These are phyloP conservation scores for Suhomyces tanzawaensis DNA, from an alignment of 805 yeast species.

Conservation along the genomic window DNA sequence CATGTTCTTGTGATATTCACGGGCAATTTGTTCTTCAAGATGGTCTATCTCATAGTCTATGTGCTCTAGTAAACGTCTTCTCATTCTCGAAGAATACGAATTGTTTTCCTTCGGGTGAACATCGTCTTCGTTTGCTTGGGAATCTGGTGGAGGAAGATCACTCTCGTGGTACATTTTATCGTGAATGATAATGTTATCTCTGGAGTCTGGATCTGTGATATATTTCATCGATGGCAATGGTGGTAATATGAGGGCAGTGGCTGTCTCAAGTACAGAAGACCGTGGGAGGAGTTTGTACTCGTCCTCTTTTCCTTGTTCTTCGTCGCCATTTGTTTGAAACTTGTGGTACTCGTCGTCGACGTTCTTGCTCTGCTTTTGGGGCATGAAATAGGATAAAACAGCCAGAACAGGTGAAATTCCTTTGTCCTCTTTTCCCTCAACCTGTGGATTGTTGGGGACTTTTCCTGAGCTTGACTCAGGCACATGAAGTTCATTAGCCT, in stretches of 20 bases:
- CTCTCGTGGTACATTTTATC: conserved; percentile 69
- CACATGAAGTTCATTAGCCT: conserved; percentile 3
- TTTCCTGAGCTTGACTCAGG: conserved; percentile 1
- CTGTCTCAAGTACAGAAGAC: conserved; percentile 76
- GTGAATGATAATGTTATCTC: conserved; percentile 73
- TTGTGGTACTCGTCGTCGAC: conserved; percentile 13
- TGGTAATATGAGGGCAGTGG: conserved; percentile 72
- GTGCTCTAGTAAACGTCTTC: conserved; percentile 21
- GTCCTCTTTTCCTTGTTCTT: conserved; percentile 11
- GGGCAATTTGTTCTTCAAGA: conserved; percentile 77
- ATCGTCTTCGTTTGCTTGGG: background rate
- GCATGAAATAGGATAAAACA: conserved; percentile 39
- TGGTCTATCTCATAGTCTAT: conserved; percentile 40
- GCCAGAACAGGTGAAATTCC: conserved; percentile 33
- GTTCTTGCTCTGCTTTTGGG: conserved; percentile 32
- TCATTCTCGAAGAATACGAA: conserved; percentile 10
- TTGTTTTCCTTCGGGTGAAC: background rate
- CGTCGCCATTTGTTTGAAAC: conserved; percentile 17
- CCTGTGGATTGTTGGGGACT: conserved; percentile 6
- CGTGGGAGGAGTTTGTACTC: conserved; percentile 47
- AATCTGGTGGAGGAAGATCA: conserved; percentile 51
- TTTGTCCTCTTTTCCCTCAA: conserved; percentile 15
- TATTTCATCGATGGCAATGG: conserved; percentile 73
- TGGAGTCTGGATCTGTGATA: conserved; percentile 60
- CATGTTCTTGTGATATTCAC: conserved; percentile 82